Evolutionary conservation across 176 grass and related monocot genomes (phyloP).

Genomic region (Aegilops bicornis): DNA sequence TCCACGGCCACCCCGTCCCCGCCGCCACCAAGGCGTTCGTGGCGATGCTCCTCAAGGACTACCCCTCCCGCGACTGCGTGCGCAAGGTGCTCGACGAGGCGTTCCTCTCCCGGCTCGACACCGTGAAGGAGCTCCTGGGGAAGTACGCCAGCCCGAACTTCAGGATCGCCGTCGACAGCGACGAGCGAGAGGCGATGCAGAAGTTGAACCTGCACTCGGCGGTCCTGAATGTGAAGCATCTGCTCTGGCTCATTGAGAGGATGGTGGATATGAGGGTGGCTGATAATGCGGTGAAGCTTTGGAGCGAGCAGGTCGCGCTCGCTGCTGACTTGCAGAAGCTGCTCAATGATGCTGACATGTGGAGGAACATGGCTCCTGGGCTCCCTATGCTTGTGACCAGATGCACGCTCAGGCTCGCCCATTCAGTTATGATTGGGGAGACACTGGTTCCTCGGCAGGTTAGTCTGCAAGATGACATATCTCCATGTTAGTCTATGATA

Average conservation of each 20-base stretch:
- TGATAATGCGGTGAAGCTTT: slow-evolving; percentile 51
- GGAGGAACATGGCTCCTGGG: slow-evolving; percentile 82
- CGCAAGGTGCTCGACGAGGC: slow-evolving; percentile 63
- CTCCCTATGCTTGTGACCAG: slow-evolving; percentile 64
- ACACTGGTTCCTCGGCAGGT: slow-evolving; percentile 75
- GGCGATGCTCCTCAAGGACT: slow-evolving; percentile 77
- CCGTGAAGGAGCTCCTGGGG: slow-evolving; percentile 78
- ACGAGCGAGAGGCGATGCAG: slow-evolving; percentile 83
- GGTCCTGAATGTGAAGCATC: slow-evolving; percentile 59
- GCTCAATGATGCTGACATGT: slow-evolving; percentile 77
- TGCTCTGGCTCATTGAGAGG: slow-evolving; percentile 88
- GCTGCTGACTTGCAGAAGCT: slow-evolving; percentile 75
- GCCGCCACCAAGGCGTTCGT: slow-evolving; percentile 84
- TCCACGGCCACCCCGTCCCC: slow-evolving; percentile 53
- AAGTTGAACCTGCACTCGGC: slow-evolving; percentile 75
- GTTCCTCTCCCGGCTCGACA: slow-evolving; percentile 61
- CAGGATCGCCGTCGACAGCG: slow-evolving; percentile 58
- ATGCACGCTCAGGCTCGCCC: slow-evolving; percentile 65
- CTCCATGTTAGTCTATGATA: neutral
- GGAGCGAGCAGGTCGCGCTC: slow-evolving; percentile 70
- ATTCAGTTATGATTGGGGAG: slow-evolving; percentile 62
- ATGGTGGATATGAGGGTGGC: slow-evolving; percentile 84
- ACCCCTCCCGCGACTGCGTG: slow-evolving; percentile 59
- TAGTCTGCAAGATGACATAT: slow-evolving; percentile 25
- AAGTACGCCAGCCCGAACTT: slow-evolving; percentile 88